These are phyloP conservation scores for Leucosporidium creatinivorum DNA, from an alignment of 768 basidiomycete species.

Conservation along the genomic window DNA sequence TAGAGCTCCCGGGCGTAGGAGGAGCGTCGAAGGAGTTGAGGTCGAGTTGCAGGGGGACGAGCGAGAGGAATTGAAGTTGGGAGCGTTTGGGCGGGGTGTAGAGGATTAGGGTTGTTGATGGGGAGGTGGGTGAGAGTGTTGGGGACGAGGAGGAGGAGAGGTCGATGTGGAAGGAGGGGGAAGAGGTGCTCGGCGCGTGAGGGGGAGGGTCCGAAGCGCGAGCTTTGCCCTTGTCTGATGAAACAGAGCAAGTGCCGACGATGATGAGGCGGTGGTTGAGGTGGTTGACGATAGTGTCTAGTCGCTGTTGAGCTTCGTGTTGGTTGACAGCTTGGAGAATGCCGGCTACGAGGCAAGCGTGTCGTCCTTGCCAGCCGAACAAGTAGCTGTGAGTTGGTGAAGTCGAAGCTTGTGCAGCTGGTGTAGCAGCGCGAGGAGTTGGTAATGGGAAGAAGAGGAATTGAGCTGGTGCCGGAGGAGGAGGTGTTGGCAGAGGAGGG, in stretches of 20 bases:
- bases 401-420: not conserved
- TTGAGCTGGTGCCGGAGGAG: not conserved
- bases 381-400: not conserved
- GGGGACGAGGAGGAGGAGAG: not conserved
- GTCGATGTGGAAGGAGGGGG: not conserved
- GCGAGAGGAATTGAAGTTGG: slow-evolving; percentile 5
- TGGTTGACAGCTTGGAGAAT: not conserved
- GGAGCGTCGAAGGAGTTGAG: slow-evolving; percentile 1
- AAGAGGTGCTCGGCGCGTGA: not conserved
- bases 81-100: slow-evolving; percentile 1
- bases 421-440: not conserved
- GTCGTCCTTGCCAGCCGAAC: not conserved
- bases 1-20: too few relatives aligned
- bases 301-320: not conserved
- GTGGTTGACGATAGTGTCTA: not conserved
- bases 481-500: not conserved
- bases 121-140: not conserved
- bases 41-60: slow-evolving; percentile 7
- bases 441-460: not conserved
- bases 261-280: not conserved
- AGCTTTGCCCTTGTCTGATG: not conserved
- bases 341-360: not conserved
- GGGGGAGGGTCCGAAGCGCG: not conserved
- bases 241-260: not conserved
- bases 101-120: not conserved